A percentile compares a stretch with the other conserved stretches of the same genome.
Evolutionary conservation across 2,329 filamentous ascomycete species (phyloP).

Genomic region (Lachnellula cervina): DNA sequence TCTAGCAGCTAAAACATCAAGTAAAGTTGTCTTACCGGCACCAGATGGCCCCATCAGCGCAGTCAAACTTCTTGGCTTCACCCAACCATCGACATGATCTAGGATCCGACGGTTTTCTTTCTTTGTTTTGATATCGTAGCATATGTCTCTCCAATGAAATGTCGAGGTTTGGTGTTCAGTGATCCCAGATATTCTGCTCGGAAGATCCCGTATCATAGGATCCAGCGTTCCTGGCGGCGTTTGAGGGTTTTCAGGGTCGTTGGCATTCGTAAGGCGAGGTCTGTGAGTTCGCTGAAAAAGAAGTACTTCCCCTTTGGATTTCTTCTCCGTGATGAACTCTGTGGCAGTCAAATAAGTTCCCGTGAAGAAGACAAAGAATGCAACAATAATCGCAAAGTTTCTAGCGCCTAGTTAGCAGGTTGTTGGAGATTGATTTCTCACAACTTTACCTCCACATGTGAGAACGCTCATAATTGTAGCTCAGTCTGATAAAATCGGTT

Average conservation of each 20-base stretch:
- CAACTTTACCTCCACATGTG: slow-evolving; percentile 53
- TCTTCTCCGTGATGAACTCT: slow-evolving; percentile 57
- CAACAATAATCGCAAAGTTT: slow-evolving; percentile 65
- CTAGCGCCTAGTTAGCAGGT: slow-evolving; percentile 2
- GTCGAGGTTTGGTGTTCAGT: slow-evolving; percentile 22
- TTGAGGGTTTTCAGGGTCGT: too few species aligned
- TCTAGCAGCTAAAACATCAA: slow-evolving; percentile 75
- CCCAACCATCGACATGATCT: slow-evolving; percentile 64
- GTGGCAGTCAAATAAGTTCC: slow-evolving; percentile 55
- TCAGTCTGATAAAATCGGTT: slow-evolving; percentile 48
- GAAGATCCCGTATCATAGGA: neutral
- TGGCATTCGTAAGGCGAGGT: neutral
- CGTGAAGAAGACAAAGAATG: slow-evolving; percentile 58
- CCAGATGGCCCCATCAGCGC: slow-evolving; percentile 57
- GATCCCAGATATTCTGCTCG: slow-evolving; percentile 1
- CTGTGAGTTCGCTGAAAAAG: slow-evolving; percentile 56
- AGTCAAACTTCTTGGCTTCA: slow-evolving; percentile 65
- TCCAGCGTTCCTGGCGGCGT: too few species aligned
- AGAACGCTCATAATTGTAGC: slow-evolving; percentile 51
- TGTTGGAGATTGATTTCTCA: neutral
- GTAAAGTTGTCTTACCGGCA: slow-evolving; percentile 83
- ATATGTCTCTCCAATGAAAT: slow-evolving; percentile 38
- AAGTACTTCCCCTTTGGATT: slow-evolving; percentile 70
- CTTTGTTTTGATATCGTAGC: slow-evolving; percentile 71
- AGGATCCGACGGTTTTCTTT: slow-evolving; percentile 54